Base-by-base conservation (phyloP, 2,329 filamentous ascomycete genomes). In the Verticillium tricorpus region DNA sequence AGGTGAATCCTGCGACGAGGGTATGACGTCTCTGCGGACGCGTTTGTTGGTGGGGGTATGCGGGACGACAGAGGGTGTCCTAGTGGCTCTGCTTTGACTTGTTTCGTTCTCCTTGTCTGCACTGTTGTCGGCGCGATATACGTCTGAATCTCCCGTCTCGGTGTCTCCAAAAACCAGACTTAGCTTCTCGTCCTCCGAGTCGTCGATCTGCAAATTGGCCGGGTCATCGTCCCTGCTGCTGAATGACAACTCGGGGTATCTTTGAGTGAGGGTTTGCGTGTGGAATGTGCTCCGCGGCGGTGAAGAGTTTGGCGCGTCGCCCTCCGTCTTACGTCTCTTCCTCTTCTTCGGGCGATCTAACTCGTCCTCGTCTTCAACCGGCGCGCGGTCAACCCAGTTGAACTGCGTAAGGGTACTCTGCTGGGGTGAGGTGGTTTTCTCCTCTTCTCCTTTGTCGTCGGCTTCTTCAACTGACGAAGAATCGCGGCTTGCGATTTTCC, bases 341-440 rank as follows among this genome's bases (percentile, higher is more conserved):
- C 59, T 63, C 37, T 25, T 50, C 7, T 12, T 22, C 15, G 54
- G 15, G 19, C 57, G 60, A 22, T n/a, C 3, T 11, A 61, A 34
- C 19, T 40, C 52, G n/a, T 70, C 69, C 5, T 68, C 67, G 6
- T 71, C 69, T 19, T 69, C 74, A 17, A 71, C 70, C 15, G 62
- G 40, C 25, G 57, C 57, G 8, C 59, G n/a, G 72, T 73, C 40
- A 69, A 75, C 19, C 75, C 73, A 68, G 74, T 75, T 74, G 54
- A 78, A 73, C 65, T 80, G 78, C 5, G 77, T 80, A 25, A 80
- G 65, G 1, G 77, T 80, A 68, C 77, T 74, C 67, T 80, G 78
- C 62, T 65, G 45, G 0, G 64, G 63, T 28, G 54, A 61, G 32
- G 57, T 45, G 28, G 57, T 19, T 15, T 35, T 35, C 34, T 35